Conservation (phyloP, 1,284 basidiomycete genomes). For the Puccinia brachypodii region DNA sequence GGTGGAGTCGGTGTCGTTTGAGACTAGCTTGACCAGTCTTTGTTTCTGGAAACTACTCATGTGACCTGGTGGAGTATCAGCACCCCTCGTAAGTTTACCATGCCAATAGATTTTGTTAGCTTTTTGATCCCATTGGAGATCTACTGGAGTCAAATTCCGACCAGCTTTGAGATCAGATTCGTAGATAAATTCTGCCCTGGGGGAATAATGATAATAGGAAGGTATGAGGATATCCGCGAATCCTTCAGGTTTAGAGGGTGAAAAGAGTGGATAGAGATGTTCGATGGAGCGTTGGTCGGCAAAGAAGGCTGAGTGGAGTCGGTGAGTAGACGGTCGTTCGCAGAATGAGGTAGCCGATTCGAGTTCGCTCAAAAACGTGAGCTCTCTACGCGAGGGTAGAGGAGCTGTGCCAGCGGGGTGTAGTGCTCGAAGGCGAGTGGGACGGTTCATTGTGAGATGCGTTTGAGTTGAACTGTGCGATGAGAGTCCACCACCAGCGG, state of each 20-base stretch:
- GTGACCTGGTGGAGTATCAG: conserved; percentile 80
- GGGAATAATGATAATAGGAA: conserved; percentile 87
- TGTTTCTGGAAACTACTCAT: conserved; percentile 82
- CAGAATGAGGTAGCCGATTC: conserved; percentile 75
- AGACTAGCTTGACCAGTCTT: conserved; percentile 61
- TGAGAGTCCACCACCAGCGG: conserved; percentile 54
- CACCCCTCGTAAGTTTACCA: conserved; percentile 88
- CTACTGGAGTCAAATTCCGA: conserved; percentile 51
- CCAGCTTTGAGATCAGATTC: conserved; percentile 68
- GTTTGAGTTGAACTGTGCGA: conserved; percentile 58
- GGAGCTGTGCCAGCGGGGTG: conserved; percentile 52
- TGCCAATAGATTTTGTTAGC: conserved; percentile 75
- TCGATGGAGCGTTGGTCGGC: conserved; percentile 87
- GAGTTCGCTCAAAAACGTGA: conserved; percentile 58
- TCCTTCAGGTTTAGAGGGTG: conserved; percentile 77
- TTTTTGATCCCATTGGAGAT: conserved; percentile 74
- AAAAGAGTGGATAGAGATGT: conserved; percentile 82
- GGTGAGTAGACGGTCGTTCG: conserved; percentile 73
- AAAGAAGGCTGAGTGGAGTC: conserved; percentile 88
- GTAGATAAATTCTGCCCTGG: conserved; percentile 78
- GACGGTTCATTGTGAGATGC: conserved; percentile 54
- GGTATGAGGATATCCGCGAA: conserved; percentile 88
- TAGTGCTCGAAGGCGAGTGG: conserved; percentile 58
- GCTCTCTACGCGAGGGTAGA: conserved; percentile 64
- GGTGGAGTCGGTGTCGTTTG: conserved; percentile 49